Base-by-base conservation (phyloP, 2,329 filamentous ascomycete genomes). In the Cladophialophora chaetospira region DNA sequence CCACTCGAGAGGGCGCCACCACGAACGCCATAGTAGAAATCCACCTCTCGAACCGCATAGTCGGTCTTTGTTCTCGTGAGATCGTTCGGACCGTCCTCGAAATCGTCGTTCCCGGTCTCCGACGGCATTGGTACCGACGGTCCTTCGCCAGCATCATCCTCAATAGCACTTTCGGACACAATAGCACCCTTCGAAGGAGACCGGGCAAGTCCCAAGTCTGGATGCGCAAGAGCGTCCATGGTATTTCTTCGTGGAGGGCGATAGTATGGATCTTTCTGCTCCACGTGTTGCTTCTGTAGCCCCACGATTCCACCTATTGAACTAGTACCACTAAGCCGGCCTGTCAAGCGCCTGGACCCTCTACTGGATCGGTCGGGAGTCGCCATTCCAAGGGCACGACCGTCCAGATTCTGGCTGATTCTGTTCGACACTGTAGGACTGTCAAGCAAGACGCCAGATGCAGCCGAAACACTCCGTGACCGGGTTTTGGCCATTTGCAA, bases 1-100 rank as follows among this genome's bases (percentile, higher is more conserved):
- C 88, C 88, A 58, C 91, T 89, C 1, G 91, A 92, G 10, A 97
- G 76, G 1, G 93, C 91, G 17, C 91, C 90, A 0, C 94, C 94
- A 29, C 94, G 85, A 15, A 96, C 88, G 8, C 91, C 89, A 67
- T 99, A 97, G 73, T 97, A 97, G 67, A 96, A 96, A 71, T 99
- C 94, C 0, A 95, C 91, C 72, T 99, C 94, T 54, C 94, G 87
- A 0, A 93, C 94, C 1, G 92, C 88, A 33, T 66, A 66, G 69
- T 99, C 93, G 1, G 88, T 87, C 55, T 74, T 77, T 63, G 65
- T 71, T 61, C 62, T 61, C 1, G 79, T 75, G 31, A 82, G 77
- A 29, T 80, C 71, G 55, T 74, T 70, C 26, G 72, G 59, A 42
- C 73, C 65, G 60, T 72, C 61, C 42, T 70, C 64, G 52, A 72